Evolutionary conservation across 352 stramenopile genomes (phyloP).

Genomic region (Pythium phragmitis): DNA sequence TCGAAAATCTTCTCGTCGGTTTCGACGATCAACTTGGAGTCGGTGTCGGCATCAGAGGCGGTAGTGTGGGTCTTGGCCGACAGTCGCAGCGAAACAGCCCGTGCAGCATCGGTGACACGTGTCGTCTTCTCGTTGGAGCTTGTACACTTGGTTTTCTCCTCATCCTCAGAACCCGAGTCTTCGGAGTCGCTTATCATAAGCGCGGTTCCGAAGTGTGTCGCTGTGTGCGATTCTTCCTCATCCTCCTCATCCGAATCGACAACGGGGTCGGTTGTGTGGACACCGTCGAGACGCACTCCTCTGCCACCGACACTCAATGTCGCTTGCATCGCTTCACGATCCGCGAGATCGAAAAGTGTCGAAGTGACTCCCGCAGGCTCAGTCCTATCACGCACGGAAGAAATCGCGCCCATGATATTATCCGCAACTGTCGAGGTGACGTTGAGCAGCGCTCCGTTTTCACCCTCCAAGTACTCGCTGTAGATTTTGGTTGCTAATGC

Average conservation of each 20-base stretch:
- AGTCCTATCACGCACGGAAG: background rate
- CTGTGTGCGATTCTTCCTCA: conserved; percentile 17
- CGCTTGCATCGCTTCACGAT: conserved; percentile 33
- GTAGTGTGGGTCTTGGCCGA: background rate
- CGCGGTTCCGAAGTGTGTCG: background rate
- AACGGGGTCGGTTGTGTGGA: background rate
- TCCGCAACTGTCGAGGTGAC: conserved; percentile 14
- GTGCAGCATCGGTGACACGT: background rate
- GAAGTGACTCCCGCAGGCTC: conserved; percentile 3
- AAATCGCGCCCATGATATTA: conserved; percentile 14
- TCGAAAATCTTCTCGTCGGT: conserved; percentile 36
- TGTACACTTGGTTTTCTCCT: background rate
- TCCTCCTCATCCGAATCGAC: conserved; percentile 45
- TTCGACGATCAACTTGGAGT: background rate
- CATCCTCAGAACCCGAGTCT: conserved; percentile 22
- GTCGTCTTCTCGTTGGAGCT: conserved; percentile 1
- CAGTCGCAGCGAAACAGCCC: background rate
- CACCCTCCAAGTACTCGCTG: conserved; percentile 18
- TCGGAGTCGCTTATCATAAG: conserved; percentile 22
- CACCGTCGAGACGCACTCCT: background rate
- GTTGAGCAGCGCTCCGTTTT: conserved; percentile 2
- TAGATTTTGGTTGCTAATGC: conserved; percentile 15
- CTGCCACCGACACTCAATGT: conserved; percentile 7
- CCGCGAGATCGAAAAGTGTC: conserved; percentile 32
- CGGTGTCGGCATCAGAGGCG: background rate